Conservation (phyloP, 1,284 basidiomycete genomes). For the Paramarasmius palmivorus region DNA sequence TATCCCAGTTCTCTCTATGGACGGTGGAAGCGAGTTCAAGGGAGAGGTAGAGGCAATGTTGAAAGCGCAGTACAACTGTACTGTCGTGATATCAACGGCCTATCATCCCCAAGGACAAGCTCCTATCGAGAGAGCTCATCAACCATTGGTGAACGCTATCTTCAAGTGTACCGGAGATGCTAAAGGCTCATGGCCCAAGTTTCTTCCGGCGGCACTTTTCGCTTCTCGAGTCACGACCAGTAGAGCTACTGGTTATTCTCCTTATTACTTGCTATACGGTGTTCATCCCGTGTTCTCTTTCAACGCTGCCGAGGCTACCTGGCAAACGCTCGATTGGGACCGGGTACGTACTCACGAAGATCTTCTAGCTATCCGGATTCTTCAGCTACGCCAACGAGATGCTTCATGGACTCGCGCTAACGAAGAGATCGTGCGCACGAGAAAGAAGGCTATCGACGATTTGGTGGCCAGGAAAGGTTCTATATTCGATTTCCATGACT, state of each 20-base stretch:
- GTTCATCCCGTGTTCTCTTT: constrained; percentile 19
- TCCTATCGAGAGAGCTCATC: constrained; percentile 26
- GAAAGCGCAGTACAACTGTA: constrained; percentile 21
- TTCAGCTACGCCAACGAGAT: constrained; percentile 8
- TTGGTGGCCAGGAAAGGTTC: neutral
- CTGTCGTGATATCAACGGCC: constrained; percentile 23
- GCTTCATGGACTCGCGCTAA: neutral
- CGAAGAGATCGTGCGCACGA: neutral
- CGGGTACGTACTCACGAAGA: constrained; percentile 11
- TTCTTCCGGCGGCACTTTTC: constrained; percentile 15
- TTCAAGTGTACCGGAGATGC: constrained; percentile 22
- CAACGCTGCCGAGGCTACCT: constrained; percentile 19
- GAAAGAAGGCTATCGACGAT: neutral
- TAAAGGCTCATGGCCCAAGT: constrained; percentile 14
- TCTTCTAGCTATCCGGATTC: constrained; percentile 7
- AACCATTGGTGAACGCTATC: constrained; percentile 23
- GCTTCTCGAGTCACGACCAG: constrained; percentile 17
- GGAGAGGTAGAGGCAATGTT: constrained; percentile 21
- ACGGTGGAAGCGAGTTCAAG: constrained; percentile 30
- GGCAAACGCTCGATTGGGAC: constrained; percentile 13
- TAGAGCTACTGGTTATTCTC: constrained; percentile 16
- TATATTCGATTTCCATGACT: neutral
- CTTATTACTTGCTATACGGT: constrained; percentile 12
- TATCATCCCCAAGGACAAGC: constrained; percentile 35
- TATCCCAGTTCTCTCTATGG: constrained; percentile 23